These are phyloP conservation scores for Takashimella koratensis DNA, from an alignment of 1,284 basidiomycete genomes.

Conservation along the genomic window DNA sequence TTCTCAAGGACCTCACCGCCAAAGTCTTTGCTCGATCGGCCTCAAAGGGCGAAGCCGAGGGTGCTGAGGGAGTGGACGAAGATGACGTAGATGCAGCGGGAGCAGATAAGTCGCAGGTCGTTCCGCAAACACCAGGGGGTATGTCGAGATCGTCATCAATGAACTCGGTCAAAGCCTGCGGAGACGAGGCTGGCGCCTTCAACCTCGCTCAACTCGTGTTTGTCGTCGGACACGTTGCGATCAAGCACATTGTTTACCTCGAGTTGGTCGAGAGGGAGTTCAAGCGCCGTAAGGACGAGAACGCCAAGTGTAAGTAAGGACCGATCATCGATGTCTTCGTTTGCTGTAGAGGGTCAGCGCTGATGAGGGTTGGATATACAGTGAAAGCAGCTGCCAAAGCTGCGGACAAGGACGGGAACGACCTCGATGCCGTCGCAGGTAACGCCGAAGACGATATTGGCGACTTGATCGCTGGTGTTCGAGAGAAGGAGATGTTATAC, in stretches of 20 bases:
- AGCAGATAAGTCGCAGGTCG: constrained; percentile 4
- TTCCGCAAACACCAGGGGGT: constrained; percentile 1
- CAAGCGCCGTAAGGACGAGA: constrained; percentile 92
- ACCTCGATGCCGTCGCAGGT: constrained; percentile 93
- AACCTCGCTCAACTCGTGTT: constrained; percentile 87
- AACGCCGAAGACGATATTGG: constrained; percentile 99
- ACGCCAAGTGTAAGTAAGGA: constrained; percentile 60
- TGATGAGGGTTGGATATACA: constrained; percentile 35
- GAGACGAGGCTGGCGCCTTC: constrained; percentile 73
- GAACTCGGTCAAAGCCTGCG: constrained; percentile 21
- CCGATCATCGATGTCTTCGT: background rate
- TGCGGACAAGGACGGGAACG: constrained; percentile 67
- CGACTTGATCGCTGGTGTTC: constrained; percentile 75
- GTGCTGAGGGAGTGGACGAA: constrained; percentile 5
- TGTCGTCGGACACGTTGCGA: constrained; percentile 90
- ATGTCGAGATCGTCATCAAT: constrained; percentile 16
- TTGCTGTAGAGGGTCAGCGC: constrained; percentile 4
- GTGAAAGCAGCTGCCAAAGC: constrained; percentile 47
- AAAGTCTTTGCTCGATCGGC: constrained; percentile 59
- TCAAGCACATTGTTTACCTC: constrained; percentile 95
- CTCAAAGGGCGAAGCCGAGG: background rate
- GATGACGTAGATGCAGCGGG: constrained; percentile 5
- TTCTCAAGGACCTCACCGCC: constrained; percentile 76
- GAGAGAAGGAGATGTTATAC: constrained; percentile 85
- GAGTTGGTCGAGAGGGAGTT: constrained; percentile 96